Percentiles rank a stretch among this genome's conserved stretches.
Evolutionary conservation across 139 green algal genomes (phyloP).

Genomic region (Cymbomonas tetramitiformis): DNA sequence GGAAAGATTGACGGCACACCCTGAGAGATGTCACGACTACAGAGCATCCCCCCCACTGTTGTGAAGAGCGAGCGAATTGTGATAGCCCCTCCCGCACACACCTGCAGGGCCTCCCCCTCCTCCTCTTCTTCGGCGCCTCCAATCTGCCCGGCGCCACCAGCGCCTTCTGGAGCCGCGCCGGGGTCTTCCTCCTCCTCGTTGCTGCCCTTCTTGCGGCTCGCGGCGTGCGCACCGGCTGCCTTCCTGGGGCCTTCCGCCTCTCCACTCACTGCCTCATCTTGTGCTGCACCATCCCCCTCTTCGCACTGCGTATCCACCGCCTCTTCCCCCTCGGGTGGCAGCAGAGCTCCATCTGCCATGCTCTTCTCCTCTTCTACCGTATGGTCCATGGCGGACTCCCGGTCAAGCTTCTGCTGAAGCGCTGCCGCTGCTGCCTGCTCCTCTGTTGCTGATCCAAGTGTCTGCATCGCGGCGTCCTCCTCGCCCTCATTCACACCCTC

Average conservation of each 20-base stretch:
- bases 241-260: not conserved
- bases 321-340: no score
- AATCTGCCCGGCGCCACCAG: not conserved
- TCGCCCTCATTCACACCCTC: constrained; percentile 20
- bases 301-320: no score
- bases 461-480: constrained; percentile 26
- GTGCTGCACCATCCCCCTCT: constrained; percentile 15
- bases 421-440: constrained; percentile 51
- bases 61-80: not conserved
- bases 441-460: constrained; percentile 69
- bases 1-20: no score
- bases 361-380: not conserved
- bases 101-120: no score
- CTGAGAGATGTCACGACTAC: no score
- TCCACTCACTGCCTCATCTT: constrained; percentile 11
- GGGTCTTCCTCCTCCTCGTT: constrained; percentile 13
- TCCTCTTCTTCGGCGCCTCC: constrained; percentile 17
- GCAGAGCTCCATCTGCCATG: no score
- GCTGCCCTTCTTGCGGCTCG: not conserved
- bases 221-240: constrained; percentile 10
- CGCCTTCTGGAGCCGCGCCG: not conserved
- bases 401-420: constrained; percentile 1
- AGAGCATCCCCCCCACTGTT: no score
- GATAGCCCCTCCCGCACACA: not conserved
- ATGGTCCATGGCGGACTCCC: constrained; percentile 1